Base-by-base conservation (phyloP, 768 basidiomycete species). In the Serendipita indica region DNA sequence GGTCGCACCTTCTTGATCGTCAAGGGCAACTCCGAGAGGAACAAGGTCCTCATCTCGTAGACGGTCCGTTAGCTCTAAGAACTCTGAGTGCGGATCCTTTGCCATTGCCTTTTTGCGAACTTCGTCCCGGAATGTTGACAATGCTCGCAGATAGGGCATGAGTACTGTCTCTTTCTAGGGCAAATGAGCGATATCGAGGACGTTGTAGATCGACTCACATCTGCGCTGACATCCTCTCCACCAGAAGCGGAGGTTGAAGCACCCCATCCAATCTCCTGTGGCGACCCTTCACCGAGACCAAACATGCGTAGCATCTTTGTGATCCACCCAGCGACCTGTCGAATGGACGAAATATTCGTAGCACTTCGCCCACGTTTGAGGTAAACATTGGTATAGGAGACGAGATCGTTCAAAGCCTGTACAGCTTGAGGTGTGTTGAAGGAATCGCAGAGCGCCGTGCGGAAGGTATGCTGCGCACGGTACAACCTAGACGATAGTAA, bases 361-460 rank as follows among this genome's bases (percentile, higher is more conserved):
- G 34, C 80, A 67, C 28, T 73, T 71, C 64, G 76, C 79, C 30
- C 57, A 27, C 33, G 77, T 77, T 35, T 78, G 65, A 98, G 81
- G 72, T 98, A 99, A 32, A 90, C 75, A 69, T 97, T 97, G 4
- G 87, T 82, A 45, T 79, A 77, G 2, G 87, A 86, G 45, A 97
- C 81, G 34, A 98, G 74, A 61, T 92, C 85, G 12, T 86, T 77
- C 16, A 98, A 71, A 59, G 81, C 72, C 64, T 79, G 77, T 22
- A 98, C 70, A 0, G 91, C 93, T 16, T 73, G 76, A 2, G 92
- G 90, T 0, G 96, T 98, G 69, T 98, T 93, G 77, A 98, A 96
- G 0, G 93, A 97, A 69, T 99, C 94, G 71, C 87, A 93, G 46
- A 99, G 81, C 0, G 92, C 88, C 12, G 72, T 75, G 57, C 89